phyloP scores from a whole-genome alignment of 257 asterid species.

The Solanum paucissectum region DNA sequence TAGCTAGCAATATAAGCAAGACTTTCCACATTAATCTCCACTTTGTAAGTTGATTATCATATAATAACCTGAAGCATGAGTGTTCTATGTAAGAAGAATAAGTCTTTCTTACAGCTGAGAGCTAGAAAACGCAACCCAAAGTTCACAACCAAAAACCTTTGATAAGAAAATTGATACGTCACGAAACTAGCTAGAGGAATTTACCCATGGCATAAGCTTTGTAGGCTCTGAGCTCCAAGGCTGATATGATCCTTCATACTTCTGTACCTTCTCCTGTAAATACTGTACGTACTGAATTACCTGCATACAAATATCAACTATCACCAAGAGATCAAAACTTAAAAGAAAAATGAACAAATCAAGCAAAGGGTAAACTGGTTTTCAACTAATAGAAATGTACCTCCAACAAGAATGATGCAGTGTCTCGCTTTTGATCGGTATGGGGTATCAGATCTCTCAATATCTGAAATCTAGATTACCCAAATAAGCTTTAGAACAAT shows the following conservation, averaged over 20 bases:
- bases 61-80: not conserved
- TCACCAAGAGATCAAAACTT: slow-evolving; percentile 5
- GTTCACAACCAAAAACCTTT: not conserved
- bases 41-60: not conserved
- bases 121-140: not conserved
- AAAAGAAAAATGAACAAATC: not conserved
- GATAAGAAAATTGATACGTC: not conserved
- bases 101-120: not conserved
- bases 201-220: slow-evolving; percentile 96
- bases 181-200: not conserved
- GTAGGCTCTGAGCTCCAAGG: slow-evolving; percentile 82
- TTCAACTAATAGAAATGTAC: slow-evolving; percentile 17
- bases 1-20: not conserved
- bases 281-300: slow-evolving; percentile 76
- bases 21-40: not conserved
- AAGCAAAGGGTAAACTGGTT: not conserved
- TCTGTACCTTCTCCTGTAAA: slow-evolving; percentile 74
- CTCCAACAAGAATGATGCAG: slow-evolving; percentile 86
- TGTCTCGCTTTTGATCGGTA: slow-evolving; percentile 83
- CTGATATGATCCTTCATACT: slow-evolving; percentile 73
- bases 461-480: slow-evolving; percentile 51
- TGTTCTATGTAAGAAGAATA: not conserved
- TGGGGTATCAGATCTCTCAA: slow-evolving; percentile 84
- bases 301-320: slow-evolving; percentile 29
- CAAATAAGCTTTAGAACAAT: not conserved